Percentiles rank a stretch among this genome's conserved stretches.
Evolutionary conservation across 768 basidiomycete species (phyloP).

Genomic region (Mrakia blollopis): DNA sequence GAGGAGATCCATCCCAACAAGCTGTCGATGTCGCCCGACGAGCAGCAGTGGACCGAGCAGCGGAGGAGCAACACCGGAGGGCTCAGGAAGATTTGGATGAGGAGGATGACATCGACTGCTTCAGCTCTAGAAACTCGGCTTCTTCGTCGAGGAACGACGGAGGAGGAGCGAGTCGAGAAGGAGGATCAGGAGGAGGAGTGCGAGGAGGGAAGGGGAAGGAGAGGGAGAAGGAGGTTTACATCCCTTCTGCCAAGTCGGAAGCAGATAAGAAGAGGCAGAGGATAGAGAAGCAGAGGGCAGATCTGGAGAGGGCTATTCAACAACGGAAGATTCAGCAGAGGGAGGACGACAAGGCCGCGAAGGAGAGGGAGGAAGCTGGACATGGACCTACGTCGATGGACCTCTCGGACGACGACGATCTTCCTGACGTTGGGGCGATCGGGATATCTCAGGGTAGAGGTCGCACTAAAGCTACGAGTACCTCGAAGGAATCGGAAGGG

Average conservation of each 20-base stretch:
- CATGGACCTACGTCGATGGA: not conserved
- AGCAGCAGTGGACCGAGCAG: too few species aligned
- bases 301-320: not conserved
- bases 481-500: not conserved
- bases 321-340: not conserved
- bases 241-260: not conserved
- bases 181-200: not conserved
- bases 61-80: too few species aligned
- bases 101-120: too few species aligned
- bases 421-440: not conserved
- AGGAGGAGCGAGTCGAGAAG: not conserved
- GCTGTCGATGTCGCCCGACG: too few species aligned
- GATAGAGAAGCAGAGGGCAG: not conserved
- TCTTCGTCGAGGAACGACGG: not conserved
- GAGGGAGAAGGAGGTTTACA: not conserved
- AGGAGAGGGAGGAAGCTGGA: not conserved
- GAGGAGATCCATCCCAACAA: too few species aligned
- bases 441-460: not conserved
- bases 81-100: too few species aligned
- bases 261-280: not conserved
- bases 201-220: not conserved
- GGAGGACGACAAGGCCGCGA: not conserved
- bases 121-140: not conserved
- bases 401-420: not conserved
- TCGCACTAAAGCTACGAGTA: too few species aligned